Percentiles rank a stretch among this genome's conserved stretches.
phyloP scores from a whole-genome alignment of 495 filamentous ascomycete species.

The Penicilliopsis zonata region DNA sequence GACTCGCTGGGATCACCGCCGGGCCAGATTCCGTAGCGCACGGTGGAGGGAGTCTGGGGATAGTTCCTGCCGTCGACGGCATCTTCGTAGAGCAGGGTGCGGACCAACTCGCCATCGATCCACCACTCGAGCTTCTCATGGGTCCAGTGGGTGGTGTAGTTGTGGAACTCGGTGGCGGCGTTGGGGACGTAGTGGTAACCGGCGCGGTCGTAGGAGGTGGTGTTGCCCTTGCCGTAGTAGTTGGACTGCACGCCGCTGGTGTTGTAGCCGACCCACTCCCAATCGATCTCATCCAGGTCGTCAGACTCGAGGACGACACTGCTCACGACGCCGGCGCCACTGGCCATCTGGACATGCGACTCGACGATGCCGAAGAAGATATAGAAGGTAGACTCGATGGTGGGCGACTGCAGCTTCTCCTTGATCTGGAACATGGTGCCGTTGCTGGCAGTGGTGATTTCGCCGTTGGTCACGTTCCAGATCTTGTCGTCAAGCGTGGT shows the following conservation, averaged over 20 bases:
- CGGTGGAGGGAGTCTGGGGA: slow-evolving; percentile 78
- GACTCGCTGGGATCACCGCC: slow-evolving; percentile 67
- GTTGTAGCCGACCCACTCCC: slow-evolving; percentile 50
- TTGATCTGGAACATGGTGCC: slow-evolving; percentile 61
- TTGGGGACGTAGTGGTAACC: slow-evolving; percentile 47
- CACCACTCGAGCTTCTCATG: slow-evolving; percentile 66
- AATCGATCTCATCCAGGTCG: slow-evolving; percentile 88
- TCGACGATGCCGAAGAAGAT: slow-evolving; percentile 78
- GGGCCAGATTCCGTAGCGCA: slow-evolving; percentile 78
- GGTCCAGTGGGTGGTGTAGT: slow-evolving; percentile 87
- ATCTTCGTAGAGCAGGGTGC: slow-evolving; percentile 48
- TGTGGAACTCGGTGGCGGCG: slow-evolving; percentile 59
- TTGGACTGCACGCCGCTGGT: slow-evolving; percentile 66
- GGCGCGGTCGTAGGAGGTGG: slow-evolving; percentile 61
- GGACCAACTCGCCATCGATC: slow-evolving; percentile 58
- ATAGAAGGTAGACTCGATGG: slow-evolving; percentile 62
- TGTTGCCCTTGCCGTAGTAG: slow-evolving; percentile 85
- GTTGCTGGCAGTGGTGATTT: slow-evolving; percentile 38
- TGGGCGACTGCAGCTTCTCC: slow-evolving; percentile 55
- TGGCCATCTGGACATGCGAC: slow-evolving; percentile 56
- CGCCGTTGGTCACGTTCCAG: slow-evolving; percentile 54
- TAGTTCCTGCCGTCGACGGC: slow-evolving; percentile 53
- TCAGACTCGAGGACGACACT: slow-evolving; percentile 83
- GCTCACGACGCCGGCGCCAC: slow-evolving; percentile 65
- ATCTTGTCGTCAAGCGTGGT: slow-evolving; percentile 34